Percentiles rank a stretch among this genome's conserved stretches.
Evolutionary conservation across 768 basidiomycete species (phyloP).

Genomic region (Rhizopogon vesiculosus): DNA sequence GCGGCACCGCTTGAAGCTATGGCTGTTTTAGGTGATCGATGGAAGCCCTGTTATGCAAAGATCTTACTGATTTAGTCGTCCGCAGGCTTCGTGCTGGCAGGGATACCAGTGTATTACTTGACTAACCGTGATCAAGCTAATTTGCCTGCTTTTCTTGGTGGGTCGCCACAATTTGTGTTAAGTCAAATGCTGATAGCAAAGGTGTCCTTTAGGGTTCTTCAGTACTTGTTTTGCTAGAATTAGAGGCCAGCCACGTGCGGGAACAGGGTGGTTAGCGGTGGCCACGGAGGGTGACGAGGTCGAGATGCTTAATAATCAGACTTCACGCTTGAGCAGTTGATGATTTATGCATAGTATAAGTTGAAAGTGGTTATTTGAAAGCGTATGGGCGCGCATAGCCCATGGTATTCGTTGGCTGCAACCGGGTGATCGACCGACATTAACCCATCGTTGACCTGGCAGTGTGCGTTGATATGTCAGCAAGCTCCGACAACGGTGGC

Average conservation of each 20-base stretch:
- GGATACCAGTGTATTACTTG: conserved; percentile 80
- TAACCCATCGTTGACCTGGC: not conserved
- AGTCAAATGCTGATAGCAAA: conserved; percentile 1
- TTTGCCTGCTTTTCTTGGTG: conserved; percentile 29
- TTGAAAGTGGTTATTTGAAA: not conserved
- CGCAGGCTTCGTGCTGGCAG: conserved; percentile 71
- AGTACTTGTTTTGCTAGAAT: conserved; percentile 40
- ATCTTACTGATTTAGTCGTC: not conserved
- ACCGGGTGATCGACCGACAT: too few species aligned
- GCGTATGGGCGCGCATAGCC: not conserved
- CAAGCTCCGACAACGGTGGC: conserved; percentile 6
- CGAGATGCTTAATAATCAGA: conserved; percentile 50
- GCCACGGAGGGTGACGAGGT: conserved; percentile 64
- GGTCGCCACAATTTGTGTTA: conserved; percentile 16
- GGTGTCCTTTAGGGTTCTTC: conserved; percentile 33
- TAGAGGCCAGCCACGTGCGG: conserved; percentile 46
- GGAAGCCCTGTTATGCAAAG: not conserved
- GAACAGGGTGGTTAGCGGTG: conserved; percentile 74
- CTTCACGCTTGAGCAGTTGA: conserved; percentile 13
- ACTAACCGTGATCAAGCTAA: conserved; percentile 50
- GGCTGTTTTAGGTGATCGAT: conserved; percentile 71
- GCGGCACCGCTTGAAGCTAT: conserved; percentile 88
- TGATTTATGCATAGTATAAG: not conserved
- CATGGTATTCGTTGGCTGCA: not conserved
- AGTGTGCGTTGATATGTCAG: conserved; percentile 11